Conservation (phyloP, 805 yeast genomes). For the Candida mattraensis region DNA sequence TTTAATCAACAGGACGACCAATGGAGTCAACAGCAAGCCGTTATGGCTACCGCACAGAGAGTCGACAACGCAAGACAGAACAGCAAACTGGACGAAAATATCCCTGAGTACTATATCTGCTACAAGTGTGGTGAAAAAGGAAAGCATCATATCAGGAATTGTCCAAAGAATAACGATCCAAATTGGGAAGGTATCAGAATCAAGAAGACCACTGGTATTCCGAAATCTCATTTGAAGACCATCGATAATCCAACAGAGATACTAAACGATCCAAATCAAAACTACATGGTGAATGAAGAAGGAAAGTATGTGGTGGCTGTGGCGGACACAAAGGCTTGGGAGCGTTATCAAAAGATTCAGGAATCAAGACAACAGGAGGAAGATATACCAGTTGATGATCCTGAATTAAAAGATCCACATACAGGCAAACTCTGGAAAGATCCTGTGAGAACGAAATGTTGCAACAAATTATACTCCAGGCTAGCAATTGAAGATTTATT, state of each 20-base stretch:
- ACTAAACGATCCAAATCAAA: slow-evolving; percentile 48
- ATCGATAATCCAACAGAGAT: slow-evolving; percentile 73
- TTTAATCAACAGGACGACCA: slow-evolving; percentile 90
- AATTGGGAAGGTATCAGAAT: slow-evolving; percentile 90
- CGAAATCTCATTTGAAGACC: slow-evolving; percentile 84
- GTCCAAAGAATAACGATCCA: slow-evolving; percentile 93
- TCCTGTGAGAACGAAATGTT: slow-evolving; percentile 84
- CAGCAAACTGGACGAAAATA: slow-evolving; percentile 61
- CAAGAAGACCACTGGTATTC: slow-evolving; percentile 95
- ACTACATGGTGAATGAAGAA: slow-evolving; percentile 85
- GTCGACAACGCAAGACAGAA: slow-evolving; percentile 38
- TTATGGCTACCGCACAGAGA: slow-evolving; percentile 81
- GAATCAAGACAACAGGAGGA: slow-evolving; percentile 33
- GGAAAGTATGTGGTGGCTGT: slow-evolving; percentile 96
- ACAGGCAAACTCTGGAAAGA: slow-evolving; percentile 59
- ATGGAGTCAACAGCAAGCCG: slow-evolving; percentile 94
- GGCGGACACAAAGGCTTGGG: slow-evolving; percentile 93
- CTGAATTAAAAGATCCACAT: slow-evolving; percentile 64
- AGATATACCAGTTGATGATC: slow-evolving; percentile 48
- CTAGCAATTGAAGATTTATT: slow-evolving; percentile 63
- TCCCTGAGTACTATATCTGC: slow-evolving; percentile 96
- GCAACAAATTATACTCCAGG: slow-evolving; percentile 52
- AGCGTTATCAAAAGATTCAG: slow-evolving; percentile 72
- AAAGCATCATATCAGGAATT: slow-evolving; percentile 90
- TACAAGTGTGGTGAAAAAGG: slow-evolving; percentile 95